Percentiles rank a stretch among this genome's conserved stretches.
These are phyloP conservation scores for Pseudocercospora cruenta DNA, from an alignment of 2,329 filamentous ascomycete species.

Conservation along the genomic window DNA sequence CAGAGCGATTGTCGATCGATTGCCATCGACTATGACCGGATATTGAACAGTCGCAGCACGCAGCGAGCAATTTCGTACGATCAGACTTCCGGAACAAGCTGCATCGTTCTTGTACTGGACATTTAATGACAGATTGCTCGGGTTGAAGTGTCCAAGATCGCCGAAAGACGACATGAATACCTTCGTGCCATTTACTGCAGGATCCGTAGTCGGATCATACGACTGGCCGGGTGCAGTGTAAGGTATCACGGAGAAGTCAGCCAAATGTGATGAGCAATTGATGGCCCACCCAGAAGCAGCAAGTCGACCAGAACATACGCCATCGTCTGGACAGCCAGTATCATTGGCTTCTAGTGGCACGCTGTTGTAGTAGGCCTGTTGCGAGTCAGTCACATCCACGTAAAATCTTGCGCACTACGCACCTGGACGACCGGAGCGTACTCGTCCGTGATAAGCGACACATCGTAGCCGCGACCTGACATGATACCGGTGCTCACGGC, in stretches of 20 bases:
- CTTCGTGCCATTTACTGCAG: neutral
- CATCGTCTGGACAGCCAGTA: conserved; percentile 8
- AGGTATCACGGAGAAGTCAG: neutral
- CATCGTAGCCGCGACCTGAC: conserved; percentile 8
- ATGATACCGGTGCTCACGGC: conserved; percentile 3
- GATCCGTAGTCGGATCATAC: neutral
- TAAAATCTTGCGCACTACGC: neutral
- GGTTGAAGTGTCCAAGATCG: neutral
- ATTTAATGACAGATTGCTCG: neutral
- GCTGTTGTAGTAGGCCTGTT: conserved; percentile 5
- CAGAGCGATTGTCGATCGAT: conserved; percentile 16
- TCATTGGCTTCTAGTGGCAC: neutral
- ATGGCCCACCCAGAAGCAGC: conserved; percentile 4
- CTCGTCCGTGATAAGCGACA: conserved; percentile 7
- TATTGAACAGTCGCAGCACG: conserved; percentile 13
- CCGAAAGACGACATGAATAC: neutral
- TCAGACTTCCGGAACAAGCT: conserved; percentile 3
- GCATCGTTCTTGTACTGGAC: conserved; percentile 14
- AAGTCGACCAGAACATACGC: conserved; percentile 10
- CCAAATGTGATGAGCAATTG: conserved; percentile 1
- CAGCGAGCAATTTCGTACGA: conserved; percentile 17
- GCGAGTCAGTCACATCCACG: neutral
- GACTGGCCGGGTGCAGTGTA: neutral
- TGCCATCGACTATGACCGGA: conserved; percentile 17
- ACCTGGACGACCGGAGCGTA: conserved; percentile 14